Base-by-base conservation (phyloP, 2,329 filamentous ascomycete genomes). In the Exophiala sp. region DNA sequence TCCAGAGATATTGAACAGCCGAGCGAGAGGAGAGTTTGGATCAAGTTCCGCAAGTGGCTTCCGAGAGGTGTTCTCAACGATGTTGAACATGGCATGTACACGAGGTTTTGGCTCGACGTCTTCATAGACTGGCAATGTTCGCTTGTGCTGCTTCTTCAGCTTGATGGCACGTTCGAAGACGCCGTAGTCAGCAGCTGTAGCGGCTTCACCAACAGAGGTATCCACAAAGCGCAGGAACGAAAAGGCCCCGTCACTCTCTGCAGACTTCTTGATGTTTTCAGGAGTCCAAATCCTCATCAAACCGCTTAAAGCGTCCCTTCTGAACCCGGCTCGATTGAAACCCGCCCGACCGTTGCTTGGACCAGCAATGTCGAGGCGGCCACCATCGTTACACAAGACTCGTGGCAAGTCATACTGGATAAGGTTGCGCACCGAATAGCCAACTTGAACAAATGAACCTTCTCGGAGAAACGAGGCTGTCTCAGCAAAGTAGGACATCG, bases 391-490 rank as follows among this genome's bases (percentile, higher is more conserved):
- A 77, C 87, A 92, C n/a, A 99, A 74, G 5, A 96, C 77, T 21
- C 85, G 83, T 16, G 94, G 94, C 51, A 97, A 71, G 44, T 85
- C 78, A 68, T 92, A 96, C 61, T 95, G 86, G 58, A 99, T 92
- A 64, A 88, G 64, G 66, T 86, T 97, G 55, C 89, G 85, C 0
- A 90, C 88, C 1, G 92, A 96, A 70, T 99, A 99, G 38, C 82
- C 85, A 16, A 96, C 87, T 16, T 87, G 77, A 47, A 97, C 81
- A 58, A 86, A 85, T 55, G 77, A 81, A 6, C 92, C 91, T 70
- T 99, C 94, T 18, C 94, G 88, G 62, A 96, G 78, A 70, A 99
- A 97, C 0, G 91, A 96, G 0, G 89, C 91, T 0, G 92, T 96
- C 75, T 99, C 94, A 11, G 91, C 94, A 71, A 92, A 99, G 68